Evolutionary conservation across 1,284 basidiomycete species (phyloP), one percentile per base, ranked within the genome.

Genomic region (Gomphus sp.): DNA sequence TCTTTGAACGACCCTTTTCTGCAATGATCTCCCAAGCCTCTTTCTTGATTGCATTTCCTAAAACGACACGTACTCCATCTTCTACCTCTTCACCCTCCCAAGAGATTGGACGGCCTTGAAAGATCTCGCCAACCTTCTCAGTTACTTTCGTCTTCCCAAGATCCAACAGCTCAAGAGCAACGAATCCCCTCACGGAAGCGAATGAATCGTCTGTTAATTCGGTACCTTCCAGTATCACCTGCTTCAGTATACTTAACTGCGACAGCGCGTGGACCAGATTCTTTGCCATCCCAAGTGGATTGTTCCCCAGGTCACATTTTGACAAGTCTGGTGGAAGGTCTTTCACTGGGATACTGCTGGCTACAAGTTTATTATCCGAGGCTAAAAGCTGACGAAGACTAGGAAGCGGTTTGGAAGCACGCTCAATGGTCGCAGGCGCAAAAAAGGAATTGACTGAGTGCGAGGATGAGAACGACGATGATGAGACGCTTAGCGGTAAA

Each of bases 21-120:
- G 81, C 73, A 66, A 87, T 87, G 18, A 91, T 65, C 68, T 91
- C 88, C 88, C 88, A 90, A 36, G 79, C 69, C 69, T 91, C 88
- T 65, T 81, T 82, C 56, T 87, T 65, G 22, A 88, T 72, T 64
- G 76, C 78, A 71, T 87, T 88, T 9, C 87, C 88, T 2, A 88
- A 74, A n/a, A 81, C 72, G 22, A 90, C 70, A 45, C 77, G 77
- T 11, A 81, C 66, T 0, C 76, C 71, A 16, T 81, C 82, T 22
- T 76, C 34, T 87, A 65, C 16, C 73, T 71, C 66, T 81, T 78
- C 56, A 75, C 73, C 63, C 81, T 66, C 58, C 25, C 56, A 53
- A 45, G 56, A 62, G 28, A 56, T 36, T 43, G 6, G 64, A 63
- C 51, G 71, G 66, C 31, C 65, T 62, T 2, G 63, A 63, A 58